phyloP scores from a whole-genome alignment of 495 filamentous ascomycete genomes.

The Aspergillus hancockii region DNA sequence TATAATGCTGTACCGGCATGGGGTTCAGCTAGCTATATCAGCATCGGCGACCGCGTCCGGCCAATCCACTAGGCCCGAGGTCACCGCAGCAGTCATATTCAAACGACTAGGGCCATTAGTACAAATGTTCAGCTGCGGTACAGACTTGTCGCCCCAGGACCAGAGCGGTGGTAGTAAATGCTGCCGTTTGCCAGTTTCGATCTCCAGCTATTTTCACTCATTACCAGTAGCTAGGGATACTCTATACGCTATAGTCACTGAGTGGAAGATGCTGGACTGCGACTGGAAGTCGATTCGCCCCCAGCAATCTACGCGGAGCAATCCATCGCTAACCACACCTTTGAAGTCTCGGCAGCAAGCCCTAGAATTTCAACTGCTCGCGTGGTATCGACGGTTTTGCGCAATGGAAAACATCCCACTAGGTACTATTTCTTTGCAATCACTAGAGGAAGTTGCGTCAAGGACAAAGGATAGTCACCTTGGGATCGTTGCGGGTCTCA shows the following conservation, averaged over 20 bases:
- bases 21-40: no score
- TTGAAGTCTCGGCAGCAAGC: background rate
- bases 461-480: background rate
- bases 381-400: background rate
- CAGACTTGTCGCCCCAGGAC: no score
- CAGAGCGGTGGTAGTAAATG: no score
- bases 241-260: slow-evolving; percentile 6
- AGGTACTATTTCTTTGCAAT: background rate
- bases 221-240: background rate
- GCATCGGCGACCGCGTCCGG: no score
- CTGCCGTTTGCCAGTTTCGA: no score
- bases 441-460: background rate
- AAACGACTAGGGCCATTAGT: no score
- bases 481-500: background rate
- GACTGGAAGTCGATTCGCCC: background rate
- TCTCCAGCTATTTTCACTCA: no score
- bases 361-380: background rate
- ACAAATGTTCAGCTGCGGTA: no score
- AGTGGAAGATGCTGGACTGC: slow-evolving; percentile 13
- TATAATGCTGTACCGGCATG: no score
- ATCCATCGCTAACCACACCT: background rate
- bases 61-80: no score
- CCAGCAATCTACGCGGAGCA: background rate
- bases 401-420: background rate
- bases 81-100: no score